phyloP scores from a whole-genome alignment of 768 basidiomycete genomes.

The Favolaschia claudopus region DNA sequence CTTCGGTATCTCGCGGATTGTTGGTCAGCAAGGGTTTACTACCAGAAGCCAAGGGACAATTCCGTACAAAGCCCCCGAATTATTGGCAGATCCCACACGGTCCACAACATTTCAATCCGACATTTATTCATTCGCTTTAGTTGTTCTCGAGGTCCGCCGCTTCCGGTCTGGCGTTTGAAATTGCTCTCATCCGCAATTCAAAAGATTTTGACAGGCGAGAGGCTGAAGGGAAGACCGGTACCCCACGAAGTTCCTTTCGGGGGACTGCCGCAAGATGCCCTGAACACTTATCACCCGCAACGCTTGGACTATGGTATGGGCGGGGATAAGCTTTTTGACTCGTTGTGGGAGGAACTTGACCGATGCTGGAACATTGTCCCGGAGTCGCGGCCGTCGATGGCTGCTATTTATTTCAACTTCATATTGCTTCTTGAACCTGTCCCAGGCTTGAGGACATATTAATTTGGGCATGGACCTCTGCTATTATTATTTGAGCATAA shows the following conservation, averaged over 20 bases:
- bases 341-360: slow-evolving; percentile 1
- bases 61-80: slow-evolving; percentile 2
- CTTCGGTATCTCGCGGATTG: slow-evolving; percentile 1
- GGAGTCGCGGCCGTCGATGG: background rate
- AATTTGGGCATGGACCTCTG: slow-evolving; percentile 2
- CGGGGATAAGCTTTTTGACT: background rate
- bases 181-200: slow-evolving; percentile 2
- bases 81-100: background rate
- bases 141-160: slow-evolving; percentile 2
- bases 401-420: background rate
- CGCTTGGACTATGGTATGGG: background rate
- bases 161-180: too few relatives aligned
- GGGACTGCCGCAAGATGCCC: slow-evolving; percentile 1
- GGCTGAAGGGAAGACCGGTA: background rate
- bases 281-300: slow-evolving; percentile 1
- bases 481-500: too few relatives aligned
- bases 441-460: background rate
- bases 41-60: background rate
- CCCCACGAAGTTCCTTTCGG: background rate
- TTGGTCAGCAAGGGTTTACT: background rate
- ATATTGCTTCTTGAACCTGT: slow-evolving; percentile 2
- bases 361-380: slow-evolving; percentile 7
- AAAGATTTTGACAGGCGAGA: slow-evolving; percentile 3
- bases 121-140: slow-evolving; percentile 1
- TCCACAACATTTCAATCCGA: slow-evolving; percentile 3